Base-by-base conservation (phyloP, 2,329 filamentous ascomycete genomes). In the Aspergillus quadricinctus region DNA sequence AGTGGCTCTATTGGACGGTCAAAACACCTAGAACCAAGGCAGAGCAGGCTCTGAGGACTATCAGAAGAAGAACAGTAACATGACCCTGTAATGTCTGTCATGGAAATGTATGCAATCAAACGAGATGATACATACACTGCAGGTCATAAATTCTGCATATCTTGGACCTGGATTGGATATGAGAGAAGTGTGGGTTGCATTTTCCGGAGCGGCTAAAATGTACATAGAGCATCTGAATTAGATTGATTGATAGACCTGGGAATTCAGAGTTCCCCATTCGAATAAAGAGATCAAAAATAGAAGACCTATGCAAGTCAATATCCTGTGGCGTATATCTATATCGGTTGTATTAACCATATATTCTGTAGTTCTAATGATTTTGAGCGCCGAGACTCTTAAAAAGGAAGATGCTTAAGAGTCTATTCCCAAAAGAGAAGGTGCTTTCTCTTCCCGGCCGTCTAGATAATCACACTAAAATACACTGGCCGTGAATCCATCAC, bases 1-100 rank as follows among this genome's bases (percentile, higher is more conserved):
- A 54, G 61, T 73, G 29, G 64, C 56, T 17, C 62, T 73, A 52
- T 40, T 73, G 21, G 69, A 72, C 49, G 69, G 69, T 19, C 64
- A 65, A 35, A 54, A 55, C 14, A 62, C 66, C 14, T 66, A 46
- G 43, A 23, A 27, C 31, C 14, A 17, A 35, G 31, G 11, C 31
- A 17, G 31, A 37, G 31, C 31, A 37, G 11, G 5, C 31, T 5
- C 5, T 17, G 14, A 17, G 14, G 14, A 35, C 31, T 6, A 3
- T 35, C 31, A 35, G 14, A 35, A 35, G 31, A 35, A 29, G 14
- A 7, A 14, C 31, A 35, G 31, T 37, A 37, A 17, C 14, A 37
- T 17, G 31, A 37, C 31, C 14, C 31, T 17, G 31, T 17, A 37
- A 7, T 37, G 7, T 17, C 14, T 37, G 31, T 17, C 31, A n/a